These are phyloP conservation scores for Rubroshorea leprosula DNA, from an alignment of 345 rosid species.

Conservation along the genomic window DNA sequence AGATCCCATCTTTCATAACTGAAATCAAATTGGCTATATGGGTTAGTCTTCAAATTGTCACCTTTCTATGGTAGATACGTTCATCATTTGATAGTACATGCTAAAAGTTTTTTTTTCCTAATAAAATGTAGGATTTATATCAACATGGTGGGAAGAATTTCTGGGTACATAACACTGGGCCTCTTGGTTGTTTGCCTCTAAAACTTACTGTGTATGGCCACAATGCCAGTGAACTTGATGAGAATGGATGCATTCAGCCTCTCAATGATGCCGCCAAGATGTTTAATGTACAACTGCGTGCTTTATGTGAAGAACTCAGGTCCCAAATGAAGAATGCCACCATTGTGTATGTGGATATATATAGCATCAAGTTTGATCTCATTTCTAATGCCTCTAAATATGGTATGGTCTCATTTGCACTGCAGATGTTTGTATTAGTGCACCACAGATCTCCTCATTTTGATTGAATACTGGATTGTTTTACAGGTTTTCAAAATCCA, in stretches of 20 bases:
- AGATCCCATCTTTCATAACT: slow-evolving; percentile 41
- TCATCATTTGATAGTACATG: not conserved
- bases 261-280: slow-evolving; percentile 48
- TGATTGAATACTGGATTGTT: not conserved
- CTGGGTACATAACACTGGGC: slow-evolving; percentile 69
- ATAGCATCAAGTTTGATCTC: slow-evolving; percentile 47
- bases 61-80: not conserved
- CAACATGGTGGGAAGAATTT: slow-evolving; percentile 56
- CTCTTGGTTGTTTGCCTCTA: slow-evolving; percentile 62
- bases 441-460: not conserved
- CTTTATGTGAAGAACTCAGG: slow-evolving; percentile 39
- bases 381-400: slow-evolving; percentile 33
- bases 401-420: slow-evolving; percentile 24
- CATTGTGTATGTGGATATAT: slow-evolving; percentile 51
- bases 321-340: slow-evolving; percentile 32
- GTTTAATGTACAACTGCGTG: slow-evolving; percentile 39
- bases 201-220: slow-evolving; percentile 33
- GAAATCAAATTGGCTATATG: slow-evolving; percentile 47
- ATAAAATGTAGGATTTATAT: slow-evolving; percentile 30
- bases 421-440: not conserved
- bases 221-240: slow-evolving; percentile 35
- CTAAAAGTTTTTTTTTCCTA: too few species aligned
- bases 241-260: slow-evolving; percentile 46
- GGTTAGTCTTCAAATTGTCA: slow-evolving; percentile 23
- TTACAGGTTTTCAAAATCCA: slow-evolving; percentile 49